Evolutionary conservation across 2,329 filamentous ascomycete genomes (phyloP).

Genomic region (Zasmidium angulare): DNA sequence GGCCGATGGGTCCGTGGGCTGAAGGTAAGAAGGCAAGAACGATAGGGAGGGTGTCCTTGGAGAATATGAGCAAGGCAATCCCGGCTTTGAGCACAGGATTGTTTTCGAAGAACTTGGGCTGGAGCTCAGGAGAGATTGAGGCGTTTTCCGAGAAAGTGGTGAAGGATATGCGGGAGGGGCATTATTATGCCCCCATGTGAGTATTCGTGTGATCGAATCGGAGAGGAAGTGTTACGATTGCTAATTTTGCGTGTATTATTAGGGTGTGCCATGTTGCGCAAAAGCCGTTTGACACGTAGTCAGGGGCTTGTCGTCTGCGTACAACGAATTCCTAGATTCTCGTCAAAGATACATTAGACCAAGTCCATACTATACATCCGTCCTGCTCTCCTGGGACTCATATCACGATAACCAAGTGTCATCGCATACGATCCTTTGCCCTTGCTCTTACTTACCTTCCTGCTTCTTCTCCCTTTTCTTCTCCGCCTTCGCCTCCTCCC

Average conservation of each 20-base stretch:
- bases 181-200: conserved; percentile 27
- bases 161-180: conserved; percentile 32
- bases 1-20: conserved; percentile 42
- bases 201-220: background rate
- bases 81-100: conserved; percentile 42
- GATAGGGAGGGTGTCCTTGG: conserved; percentile 27
- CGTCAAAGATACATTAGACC: no score
- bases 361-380: no score
- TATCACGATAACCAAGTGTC: no score
- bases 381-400: no score
- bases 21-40: conserved; percentile 37
- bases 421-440: no score
- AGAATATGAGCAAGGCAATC: conserved; percentile 34
- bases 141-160: conserved; percentile 42
- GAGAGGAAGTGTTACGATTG: no score
- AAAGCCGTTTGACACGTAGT: background rate
- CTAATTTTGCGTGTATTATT: background rate
- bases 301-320: no score
- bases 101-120: conserved; percentile 41
- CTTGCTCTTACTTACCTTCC: no score
- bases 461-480: no score
- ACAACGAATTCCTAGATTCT: no score
- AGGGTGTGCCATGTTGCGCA: conserved; percentile 3
- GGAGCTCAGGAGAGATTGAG: conserved; percentile 44
- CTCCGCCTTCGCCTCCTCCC: no score